Evolutionary conservation across 169 alveolate genomes (phyloP), one percentile per base, ranked within the genome.

Genomic region (Plasmodium relictum): DNA sequence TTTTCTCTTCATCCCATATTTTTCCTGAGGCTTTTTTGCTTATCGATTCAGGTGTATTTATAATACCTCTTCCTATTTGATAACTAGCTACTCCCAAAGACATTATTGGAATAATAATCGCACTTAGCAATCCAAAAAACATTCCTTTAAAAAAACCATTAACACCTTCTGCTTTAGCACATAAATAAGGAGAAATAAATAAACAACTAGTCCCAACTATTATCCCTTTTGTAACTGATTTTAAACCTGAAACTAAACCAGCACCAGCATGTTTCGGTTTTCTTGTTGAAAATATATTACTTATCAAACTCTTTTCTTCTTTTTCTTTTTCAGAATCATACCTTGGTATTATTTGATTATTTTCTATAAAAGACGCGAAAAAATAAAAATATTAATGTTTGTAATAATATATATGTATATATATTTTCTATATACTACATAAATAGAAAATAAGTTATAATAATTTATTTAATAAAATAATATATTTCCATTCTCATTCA

Each of bases 11-110:
- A 88, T 96, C 96, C 98, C 98, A 96, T 54, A 92, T 95, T 83
- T 94, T 95, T 2, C 98, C 98, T 74, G 93, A 89, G 45, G 93
- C 93, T 65, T 93, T 91, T 69, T 96, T 96, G 59, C 95, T 88
- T 26, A 96, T 95, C 9, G 98, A 97, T 74, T 95, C 96, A 9
- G 98, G 98, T 42, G 98, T 96, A 86, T 96, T 96, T 18, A 94
- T 89, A 16, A 94, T 93, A 4, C 98, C 98, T 61, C 98, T 71
- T 31, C 94, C 95, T 66, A 96, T 93, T 74, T 96, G 98, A 88
- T 96, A 96, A 18, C 97, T 94, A 16, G 98, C 97, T 42, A 96
- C 96, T 24, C 98, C 97, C 48, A 96, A 92, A 0, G 97, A 96
- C 0, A 97, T 92, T 22, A 95, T 93, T 16, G 98, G 98, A 42